Conservation (phyloP, 164 flowering plant genomes). For the Vitis amurensis region DNA sequence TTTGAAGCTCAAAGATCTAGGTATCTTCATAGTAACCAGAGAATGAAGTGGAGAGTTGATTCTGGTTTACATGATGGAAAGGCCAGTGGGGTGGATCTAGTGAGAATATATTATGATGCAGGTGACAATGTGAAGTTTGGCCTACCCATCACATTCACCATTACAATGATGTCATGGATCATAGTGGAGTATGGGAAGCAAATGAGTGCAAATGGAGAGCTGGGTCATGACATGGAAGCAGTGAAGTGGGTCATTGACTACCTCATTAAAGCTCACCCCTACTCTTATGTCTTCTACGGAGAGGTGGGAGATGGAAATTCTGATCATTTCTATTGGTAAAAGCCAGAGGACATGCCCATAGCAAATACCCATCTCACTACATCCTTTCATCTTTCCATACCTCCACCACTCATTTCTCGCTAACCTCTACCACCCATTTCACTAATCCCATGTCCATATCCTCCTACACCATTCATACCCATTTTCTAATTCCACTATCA, state of each 20-base stretch:
- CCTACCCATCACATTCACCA: slow-evolving; percentile 89
- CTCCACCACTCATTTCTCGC: no score
- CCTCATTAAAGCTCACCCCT: slow-evolving; percentile 84
- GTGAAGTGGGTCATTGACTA: slow-evolving; percentile 95
- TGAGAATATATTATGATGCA: slow-evolving; percentile 95
- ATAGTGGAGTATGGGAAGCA: slow-evolving; percentile 75
- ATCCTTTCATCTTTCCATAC: no score
- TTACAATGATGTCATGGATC: slow-evolving; percentile 95
- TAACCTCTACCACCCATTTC: no score
- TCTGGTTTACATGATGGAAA: slow-evolving; percentile 89
- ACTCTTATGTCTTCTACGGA: slow-evolving; percentile 81
- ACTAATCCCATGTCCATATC: no score
- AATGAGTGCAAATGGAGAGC: slow-evolving; percentile 71
- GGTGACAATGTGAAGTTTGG: slow-evolving; percentile 99
- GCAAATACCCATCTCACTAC: no score
- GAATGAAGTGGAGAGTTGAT: slow-evolving; percentile 82
- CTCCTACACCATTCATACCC: no score
- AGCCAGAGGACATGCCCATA: no score
- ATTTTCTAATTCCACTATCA: no score
- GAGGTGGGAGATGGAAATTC: slow-evolving; percentile 43
- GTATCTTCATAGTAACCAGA: slow-evolving; percentile 64
- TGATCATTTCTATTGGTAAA: no score
- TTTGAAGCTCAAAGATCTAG: slow-evolving; percentile 98
- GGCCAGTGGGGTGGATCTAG: slow-evolving; percentile 78
- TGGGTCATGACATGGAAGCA: slow-evolving; percentile 78